These are phyloP conservation scores for Globisporangium megalacanthum DNA, from an alignment of 352 stramenopile species.

Conservation along the genomic window DNA sequence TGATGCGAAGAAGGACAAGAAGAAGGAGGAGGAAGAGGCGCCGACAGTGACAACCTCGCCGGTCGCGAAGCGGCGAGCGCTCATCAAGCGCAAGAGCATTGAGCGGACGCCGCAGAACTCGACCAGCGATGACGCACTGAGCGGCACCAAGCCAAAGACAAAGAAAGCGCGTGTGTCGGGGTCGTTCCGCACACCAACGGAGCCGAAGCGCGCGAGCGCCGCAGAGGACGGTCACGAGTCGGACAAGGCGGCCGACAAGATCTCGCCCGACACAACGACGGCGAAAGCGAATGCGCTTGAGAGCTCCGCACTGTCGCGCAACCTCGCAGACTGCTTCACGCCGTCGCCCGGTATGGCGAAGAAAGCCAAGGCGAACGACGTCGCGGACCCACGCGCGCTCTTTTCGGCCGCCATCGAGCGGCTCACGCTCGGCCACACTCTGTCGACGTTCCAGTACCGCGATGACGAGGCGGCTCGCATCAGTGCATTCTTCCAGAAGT, in stretches of 20 bases:
- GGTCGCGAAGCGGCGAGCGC: slow-evolving; percentile 1
- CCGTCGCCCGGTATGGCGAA: slow-evolving; percentile 41
- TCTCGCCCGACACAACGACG: slow-evolving; percentile 32
- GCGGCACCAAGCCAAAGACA: slow-evolving; percentile 1
- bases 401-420: slow-evolving; percentile 38
- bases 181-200: slow-evolving; percentile 13
- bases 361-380: slow-evolving; percentile 16
- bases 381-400: slow-evolving; percentile 9
- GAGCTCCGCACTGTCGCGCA: slow-evolving; percentile 24
- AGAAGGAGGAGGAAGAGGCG: background rate
- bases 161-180: slow-evolving; percentile 11
- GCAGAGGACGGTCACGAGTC: slow-evolving; percentile 4
- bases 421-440: slow-evolving; percentile 44
- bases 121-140: slow-evolving; percentile 1
- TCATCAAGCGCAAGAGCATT: slow-evolving; percentile 13
- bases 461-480: slow-evolving; percentile 54
- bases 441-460: slow-evolving; percentile 44
- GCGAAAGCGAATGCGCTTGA: slow-evolving; percentile 22
- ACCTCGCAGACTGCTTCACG: slow-evolving; percentile 55
- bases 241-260: slow-evolving; percentile 22
- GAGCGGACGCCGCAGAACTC: slow-evolving; percentile 1
- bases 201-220: slow-evolving; percentile 6
- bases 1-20: background rate
- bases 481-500: slow-evolving; percentile 46
- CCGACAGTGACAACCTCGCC: background rate